Conservation (phyloP, 495 filamentous ascomycete species). For the Xylona heveae region DNA sequence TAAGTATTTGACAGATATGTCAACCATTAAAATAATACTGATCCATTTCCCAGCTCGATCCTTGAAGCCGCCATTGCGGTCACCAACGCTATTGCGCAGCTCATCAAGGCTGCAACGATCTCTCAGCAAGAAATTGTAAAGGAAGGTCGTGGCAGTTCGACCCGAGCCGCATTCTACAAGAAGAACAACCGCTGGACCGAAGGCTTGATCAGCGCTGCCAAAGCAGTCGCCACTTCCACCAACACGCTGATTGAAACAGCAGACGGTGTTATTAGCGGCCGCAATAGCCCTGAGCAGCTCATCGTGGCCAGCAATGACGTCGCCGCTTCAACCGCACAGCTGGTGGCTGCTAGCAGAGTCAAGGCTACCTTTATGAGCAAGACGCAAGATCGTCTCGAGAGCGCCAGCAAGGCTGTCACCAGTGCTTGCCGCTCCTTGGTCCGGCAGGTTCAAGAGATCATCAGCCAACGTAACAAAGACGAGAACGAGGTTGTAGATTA, state of each 20-base stretch:
- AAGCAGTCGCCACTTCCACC: constrained; percentile 79
- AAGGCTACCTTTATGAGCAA: constrained; percentile 97
- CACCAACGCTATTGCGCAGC: constrained; percentile 84
- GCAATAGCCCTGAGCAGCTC: constrained; percentile 87
- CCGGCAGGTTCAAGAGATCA: constrained; percentile 84
- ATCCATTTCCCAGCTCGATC: constrained; percentile 36
- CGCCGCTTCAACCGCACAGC: constrained; percentile 83
- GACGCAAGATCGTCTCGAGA: constrained; percentile 78
- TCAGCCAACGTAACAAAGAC: constrained; percentile 60
- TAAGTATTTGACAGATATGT: constrained; percentile 2
- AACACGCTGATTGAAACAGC: constrained; percentile 95
- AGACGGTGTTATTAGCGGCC: constrained; percentile 77
- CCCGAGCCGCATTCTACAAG: constrained; percentile 95
- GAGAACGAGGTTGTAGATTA: constrained; percentile 77
- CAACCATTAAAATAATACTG: no score
- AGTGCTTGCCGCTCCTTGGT: constrained; percentile 72
- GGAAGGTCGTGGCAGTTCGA: constrained; percentile 72
- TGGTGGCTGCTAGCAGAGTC: constrained; percentile 85
- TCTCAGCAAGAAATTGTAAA: constrained; percentile 97
- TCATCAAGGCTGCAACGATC: constrained; percentile 88
- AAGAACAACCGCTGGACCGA: constrained; percentile 98
- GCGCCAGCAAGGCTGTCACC: constrained; percentile 81
- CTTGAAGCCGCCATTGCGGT: constrained; percentile 87
- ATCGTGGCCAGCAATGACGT: constrained; percentile 97
- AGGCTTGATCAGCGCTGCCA: constrained; percentile 87